Evolutionary conservation across 306 rosid genomes (phyloP).

Genomic region (peach (Prunus persica)): Prunus_persica_NCBIv2 NC_034009.1:37272501-37273000

Average conservation of each 20-base stretch:
- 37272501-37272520: no score
- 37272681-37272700: slow-evolving; percentile 7
- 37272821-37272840: no score
- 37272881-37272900: background rate
- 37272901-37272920: background rate
- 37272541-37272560: no score
- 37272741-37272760: background rate
- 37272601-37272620: no score
- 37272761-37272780: background rate
- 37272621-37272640: no score
- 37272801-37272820: background rate
- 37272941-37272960: slow-evolving; percentile 21
- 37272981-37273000: slow-evolving; percentile 22
- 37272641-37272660: no score
- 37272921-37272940: background rate
- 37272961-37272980: slow-evolving; percentile 19
- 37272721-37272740: slow-evolving; percentile 28
- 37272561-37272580: no score
- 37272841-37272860: background rate
- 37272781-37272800: slow-evolving; percentile 19
- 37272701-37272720: slow-evolving; percentile 32
- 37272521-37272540: no score
- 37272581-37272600: accelerated
- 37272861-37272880: slow-evolving; percentile 2
- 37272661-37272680: background rate